phyloP scores from a whole-genome alignment of 108 stramenopile genomes.

The Nannochloropsis salina region DNA sequence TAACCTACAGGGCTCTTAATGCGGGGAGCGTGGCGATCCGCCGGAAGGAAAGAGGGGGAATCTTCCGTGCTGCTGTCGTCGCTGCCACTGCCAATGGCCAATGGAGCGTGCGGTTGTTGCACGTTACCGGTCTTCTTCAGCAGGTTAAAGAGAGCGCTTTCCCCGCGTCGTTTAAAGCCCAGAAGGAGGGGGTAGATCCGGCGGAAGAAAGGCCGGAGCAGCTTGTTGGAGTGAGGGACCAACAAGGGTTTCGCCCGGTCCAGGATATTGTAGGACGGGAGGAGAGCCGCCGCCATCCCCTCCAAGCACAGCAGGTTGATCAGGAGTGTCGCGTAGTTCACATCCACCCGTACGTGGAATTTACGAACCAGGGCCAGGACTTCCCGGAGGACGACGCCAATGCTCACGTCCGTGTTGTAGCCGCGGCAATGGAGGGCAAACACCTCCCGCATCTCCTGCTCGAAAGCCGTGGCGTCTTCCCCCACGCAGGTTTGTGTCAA shows the following conservation, averaged over 20 bases:
- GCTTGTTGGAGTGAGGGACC: slow-evolving; percentile 42
- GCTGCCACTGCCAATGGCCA: not conserved
- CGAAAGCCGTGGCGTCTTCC: slow-evolving; percentile 51
- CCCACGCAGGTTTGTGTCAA: slow-evolving; percentile 43
- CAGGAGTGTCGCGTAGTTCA: slow-evolving; percentile 75
- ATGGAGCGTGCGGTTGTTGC: not conserved
- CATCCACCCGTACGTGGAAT: slow-evolving; percentile 64
- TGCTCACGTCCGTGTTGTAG: slow-evolving; percentile 66
- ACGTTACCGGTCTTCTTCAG: not conserved
- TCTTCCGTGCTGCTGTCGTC: not conserved
- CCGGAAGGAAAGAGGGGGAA: not conserved
- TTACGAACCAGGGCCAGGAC: slow-evolving; percentile 61
- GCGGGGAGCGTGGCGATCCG: not conserved
- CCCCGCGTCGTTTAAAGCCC: not conserved
- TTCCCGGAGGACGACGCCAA: slow-evolving; percentile 66
- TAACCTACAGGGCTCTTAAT: not conserved
- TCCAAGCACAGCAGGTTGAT: slow-evolving; percentile 72
- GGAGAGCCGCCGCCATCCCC: slow-evolving; percentile 59
- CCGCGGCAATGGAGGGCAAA: slow-evolving; percentile 63
- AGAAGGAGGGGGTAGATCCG: not conserved
- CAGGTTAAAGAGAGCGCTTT: not conserved
- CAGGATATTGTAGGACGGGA: slow-evolving; percentile 69
- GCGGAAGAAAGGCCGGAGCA: slow-evolving; percentile 16
- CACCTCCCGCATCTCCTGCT: slow-evolving; percentile 57
- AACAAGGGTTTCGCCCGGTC: slow-evolving; percentile 67